Evolutionary conservation across 139 green algal genomes (phyloP), one percentile per base, ranked within the genome.

Genomic region (Limnomonas spitsbergensis): DNA sequence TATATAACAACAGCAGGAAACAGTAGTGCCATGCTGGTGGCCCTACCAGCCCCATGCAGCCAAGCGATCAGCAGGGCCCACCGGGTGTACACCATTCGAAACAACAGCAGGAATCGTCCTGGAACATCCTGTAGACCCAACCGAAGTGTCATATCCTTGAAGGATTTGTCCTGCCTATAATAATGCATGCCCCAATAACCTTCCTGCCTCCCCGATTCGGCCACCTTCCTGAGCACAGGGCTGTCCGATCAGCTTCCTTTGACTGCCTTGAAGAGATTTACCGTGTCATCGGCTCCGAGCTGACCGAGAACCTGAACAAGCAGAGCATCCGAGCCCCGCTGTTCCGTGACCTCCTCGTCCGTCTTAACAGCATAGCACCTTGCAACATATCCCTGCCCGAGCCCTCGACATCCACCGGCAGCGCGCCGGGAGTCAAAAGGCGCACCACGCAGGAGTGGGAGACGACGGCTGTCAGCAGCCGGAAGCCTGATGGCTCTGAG

Each of bases 181-280:
- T n/a, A n/a, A n/a, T n/a, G n/a, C n/a, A n/a, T n/a, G n/a, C n/a
- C n/a, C n/a, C n/a, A n/a, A n/a, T n/a, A n/a, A n/a, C n/a, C n/a
- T n/a, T n/a, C n/a, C n/a, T n/a, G n/a, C n/a, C n/a, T n/a, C n/a
- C n/a, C n/a, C n/a, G n/a, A n/a, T n/a, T n/a, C n/a, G n/a, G n/a
- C n/a, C n/a, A n/a, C n/a, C n/a, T 54, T 52, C 38, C 6, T 36
- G 3, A 37, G 53, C 69, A 4, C n/a, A 52, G 70, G 40, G 3
- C 14, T 56, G 86, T 92, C 29, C 78, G 88, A 0, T 85, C 89
- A n/a, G 85, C 85, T 3, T 85, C 88, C 0, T 47, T 86, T 26
- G 83, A 82, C 32, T 90, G 85, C 73, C 71, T 92, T 3, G 70
- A 82, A 20, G 88, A 90, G 73, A 42, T 88, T 24, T 82, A 88